Evolutionary conservation across 495 filamentous ascomycete species (phyloP), one percentile per base, ranked within the genome.

Genomic region (Daldinia concentrica): DNA sequence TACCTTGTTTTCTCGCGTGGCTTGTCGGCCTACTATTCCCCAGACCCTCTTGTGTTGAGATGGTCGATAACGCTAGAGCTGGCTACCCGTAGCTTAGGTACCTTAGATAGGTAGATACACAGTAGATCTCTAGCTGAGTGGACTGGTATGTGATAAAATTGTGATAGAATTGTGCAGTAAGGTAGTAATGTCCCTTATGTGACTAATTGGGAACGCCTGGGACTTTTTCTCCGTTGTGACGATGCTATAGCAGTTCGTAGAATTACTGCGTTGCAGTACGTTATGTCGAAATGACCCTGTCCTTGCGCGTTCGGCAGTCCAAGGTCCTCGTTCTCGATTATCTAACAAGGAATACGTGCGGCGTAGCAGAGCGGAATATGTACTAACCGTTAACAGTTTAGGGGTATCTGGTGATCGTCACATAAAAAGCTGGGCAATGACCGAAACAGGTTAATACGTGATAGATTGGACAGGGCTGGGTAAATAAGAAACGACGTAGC

Each of bases 391-490:
- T 63, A 69, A 24, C 43, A 45, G 59, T 58, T 67, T 64, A 45
- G 52, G 45, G 45, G 57, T 62, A 66, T 68, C 65, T 69, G 57
- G 54, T 54, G 65, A 64, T 64, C 69, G 41, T 24, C 50, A 57
- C 65, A 65, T 58, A 32, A 57, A 64, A 69, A 54, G 32, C 62
- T 69, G 43, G 62, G 52, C 61, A 26, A 22, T 41, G 66, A 36
- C 71, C 62, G 14, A 62, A 68, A 58, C 32, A 54, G 58, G 71
- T 59, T 62, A 69, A 66, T 66, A 58, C 62, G 15, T 59, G 41
- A 58, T 65, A 66, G 67, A 73, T 69, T 65, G 43, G 57, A 73
- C 62, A 73, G 62, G 71, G 62, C 62, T 73, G 70, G 71, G 52
- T 73, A 73, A 73, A 69, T 65, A 58, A 65, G 50, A 65, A 37